Evolutionary conservation across 1,284 basidiomycete genomes (phyloP), one percentile per base, ranked within the genome.

Genomic region (Ganoderma lingzhi): DNA sequence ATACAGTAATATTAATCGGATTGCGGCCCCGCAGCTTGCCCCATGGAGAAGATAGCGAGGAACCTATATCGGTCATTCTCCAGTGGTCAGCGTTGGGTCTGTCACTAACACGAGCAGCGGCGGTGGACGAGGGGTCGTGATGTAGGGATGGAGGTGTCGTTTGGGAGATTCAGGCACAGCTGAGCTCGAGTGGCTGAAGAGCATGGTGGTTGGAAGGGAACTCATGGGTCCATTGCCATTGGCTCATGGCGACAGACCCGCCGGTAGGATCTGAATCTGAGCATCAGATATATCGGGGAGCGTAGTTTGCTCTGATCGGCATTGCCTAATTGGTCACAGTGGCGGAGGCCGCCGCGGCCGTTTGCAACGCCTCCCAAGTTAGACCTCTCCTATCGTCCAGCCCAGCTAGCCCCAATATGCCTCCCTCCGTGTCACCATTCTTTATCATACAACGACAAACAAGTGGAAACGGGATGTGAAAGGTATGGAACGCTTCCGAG

Each of bases 1-100:
- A 62, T 56, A 45, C 19, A n/a, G 44, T 45, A n/a, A 45, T 48
- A 48, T 48, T 48, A 44, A 66, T 62, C 59, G 55, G 58, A 66
- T 61, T 65, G 32, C 23, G 35, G 39, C 6, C 10, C 32, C 41
- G 58, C 23, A 30, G 12, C 19, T 2, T 58, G 17, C 6, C 39
- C 59, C 17, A 51, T 19, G 60, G 28, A 62, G 60, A 56, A 35
- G 65, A 39, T 66, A 37, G 39, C 32, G 30, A 59, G 17, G 5
- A 39, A 28, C 15, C 39, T 45, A 65, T 65, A 44, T 35, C 32
- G 19, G 30, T 55, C 23, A 30, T 32, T 23, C 6, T 23, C 37
- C 23, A 23, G 23, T 48, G 64, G 23, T 14, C 23, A 23, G 28
- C 9, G 45, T 5, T 23, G 45, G 59, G 59, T 53, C 9, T 23